Percentiles rank a stretch among this genome's conserved stretches.
phyloP scores from a whole-genome alignment of 106 monocot genomes.

The Narthecium ossifragum region DNA sequence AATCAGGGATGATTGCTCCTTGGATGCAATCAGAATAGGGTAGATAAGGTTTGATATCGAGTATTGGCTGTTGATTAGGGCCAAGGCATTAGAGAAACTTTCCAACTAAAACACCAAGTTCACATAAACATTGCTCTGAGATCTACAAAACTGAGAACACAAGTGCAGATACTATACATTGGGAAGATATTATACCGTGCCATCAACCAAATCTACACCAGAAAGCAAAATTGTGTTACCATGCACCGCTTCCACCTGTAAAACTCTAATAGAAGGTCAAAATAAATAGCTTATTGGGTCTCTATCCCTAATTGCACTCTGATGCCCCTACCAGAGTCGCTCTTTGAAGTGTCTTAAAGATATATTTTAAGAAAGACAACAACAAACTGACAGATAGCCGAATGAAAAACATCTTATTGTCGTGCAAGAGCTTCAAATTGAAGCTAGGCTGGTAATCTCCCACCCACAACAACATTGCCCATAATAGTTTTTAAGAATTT shows the following conservation, averaged over 20 bases:
- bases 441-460: too few species aligned
- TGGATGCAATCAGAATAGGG: conserved; percentile 80
- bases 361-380: too few species aligned
- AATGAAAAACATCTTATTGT: too few species aligned
- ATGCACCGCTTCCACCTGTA: conserved; percentile 74
- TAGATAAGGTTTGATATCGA: conserved; percentile 95
- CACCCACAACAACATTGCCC: too few species aligned
- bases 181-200: conserved; percentile 46
- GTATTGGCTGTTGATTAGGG: conserved; percentile 73
- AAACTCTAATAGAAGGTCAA: conserved; percentile 2
- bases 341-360: too few species aligned
- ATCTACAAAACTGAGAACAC: background rate
- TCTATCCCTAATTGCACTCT: too few species aligned
- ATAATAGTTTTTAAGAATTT: too few species aligned
- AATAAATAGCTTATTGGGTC: too few species aligned
- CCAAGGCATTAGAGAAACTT: conserved; percentile 23
- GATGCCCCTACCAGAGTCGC: too few species aligned
- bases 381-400: too few species aligned
- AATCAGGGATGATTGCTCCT: conserved; percentile 58
- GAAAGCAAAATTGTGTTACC: conserved; percentile 68
- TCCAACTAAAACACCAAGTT: conserved; percentile 25
- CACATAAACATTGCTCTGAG: conserved; percentile 3
- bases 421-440: too few species aligned
- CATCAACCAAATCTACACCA: conserved; percentile 96
- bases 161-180: background rate